Conservation (phyloP, 345 rosid genomes). For the Melastoma malabathricum region DNA sequence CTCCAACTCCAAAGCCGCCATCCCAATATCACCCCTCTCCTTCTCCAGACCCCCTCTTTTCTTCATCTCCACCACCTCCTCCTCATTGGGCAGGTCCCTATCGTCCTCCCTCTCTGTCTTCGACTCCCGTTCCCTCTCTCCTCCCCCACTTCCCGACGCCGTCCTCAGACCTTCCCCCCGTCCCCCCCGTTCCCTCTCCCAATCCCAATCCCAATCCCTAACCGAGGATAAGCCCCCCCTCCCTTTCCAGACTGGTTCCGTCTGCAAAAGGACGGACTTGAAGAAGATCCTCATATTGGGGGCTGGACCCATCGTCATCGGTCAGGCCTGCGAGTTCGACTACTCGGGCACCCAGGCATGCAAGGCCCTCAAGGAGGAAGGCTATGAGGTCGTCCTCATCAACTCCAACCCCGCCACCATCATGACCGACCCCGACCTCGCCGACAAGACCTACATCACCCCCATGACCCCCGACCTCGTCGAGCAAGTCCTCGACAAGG, state of each 20-base stretch:
- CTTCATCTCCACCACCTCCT: constrained; percentile 4
- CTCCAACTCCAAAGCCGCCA: constrained; percentile 3
- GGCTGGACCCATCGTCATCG: constrained; percentile 96
- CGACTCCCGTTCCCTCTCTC: neutral
- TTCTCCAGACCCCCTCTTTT: constrained; percentile 9
- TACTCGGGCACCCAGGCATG: constrained; percentile 97
- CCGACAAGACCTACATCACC: constrained; percentile 69
- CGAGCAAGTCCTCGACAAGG: constrained; percentile 66
- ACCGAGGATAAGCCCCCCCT: constrained; percentile 9
- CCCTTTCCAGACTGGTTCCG: neutral
- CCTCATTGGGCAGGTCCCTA: neutral
- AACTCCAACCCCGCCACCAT: constrained; percentile 97
- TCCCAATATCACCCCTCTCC: constrained; percentile 12
- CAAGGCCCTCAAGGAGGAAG: constrained; percentile 83
- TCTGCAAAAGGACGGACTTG: constrained; percentile 63
- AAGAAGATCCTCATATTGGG: constrained; percentile 91
- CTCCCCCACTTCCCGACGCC: constrained; percentile 1
- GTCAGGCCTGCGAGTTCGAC: constrained; percentile 97
- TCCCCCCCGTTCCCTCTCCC: constrained; percentile 5
- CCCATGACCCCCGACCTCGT: constrained; percentile 92
- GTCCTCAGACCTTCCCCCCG: neutral
- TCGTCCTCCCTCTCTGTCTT: neutral
- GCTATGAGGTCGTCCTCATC: constrained; percentile 68
- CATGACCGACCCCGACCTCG: constrained; percentile 95
- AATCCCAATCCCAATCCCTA: constrained; percentile 3